Evolutionary conservation across 169 alveolate genomes (phyloP).

Genomic region (Plasmodium coatneyi): DNA sequence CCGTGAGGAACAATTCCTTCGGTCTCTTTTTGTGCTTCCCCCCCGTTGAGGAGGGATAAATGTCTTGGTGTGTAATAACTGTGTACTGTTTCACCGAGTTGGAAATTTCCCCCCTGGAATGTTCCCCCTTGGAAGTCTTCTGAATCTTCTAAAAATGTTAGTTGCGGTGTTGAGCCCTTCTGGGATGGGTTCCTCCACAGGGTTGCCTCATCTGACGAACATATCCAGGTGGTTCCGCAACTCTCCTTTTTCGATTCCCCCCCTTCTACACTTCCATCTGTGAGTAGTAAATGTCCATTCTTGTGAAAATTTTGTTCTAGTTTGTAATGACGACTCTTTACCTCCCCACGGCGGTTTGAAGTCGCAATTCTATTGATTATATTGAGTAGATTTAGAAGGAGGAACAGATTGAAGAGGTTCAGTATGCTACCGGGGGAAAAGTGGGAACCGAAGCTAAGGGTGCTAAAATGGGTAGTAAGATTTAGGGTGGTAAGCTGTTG

Average conservation of each 20-base stretch:
- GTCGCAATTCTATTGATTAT: background rate
- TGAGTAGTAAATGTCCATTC: background rate
- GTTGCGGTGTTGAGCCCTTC: background rate
- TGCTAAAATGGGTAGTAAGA: background rate
- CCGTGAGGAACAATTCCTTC: background rate
- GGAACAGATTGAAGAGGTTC: background rate
- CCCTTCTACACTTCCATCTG: background rate
- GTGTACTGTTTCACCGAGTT: background rate
- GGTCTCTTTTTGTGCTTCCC: background rate
- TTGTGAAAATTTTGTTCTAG: background rate
- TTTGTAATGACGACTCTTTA: background rate
- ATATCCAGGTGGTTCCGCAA: background rate
- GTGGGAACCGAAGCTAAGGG: background rate
- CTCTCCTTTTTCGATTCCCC: background rate
- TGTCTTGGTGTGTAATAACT: background rate
- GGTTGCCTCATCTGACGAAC: background rate
- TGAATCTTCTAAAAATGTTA: background rate
- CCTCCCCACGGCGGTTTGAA: background rate
- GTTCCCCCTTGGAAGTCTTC: background rate
- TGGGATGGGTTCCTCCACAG: background rate
- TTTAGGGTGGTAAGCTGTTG: background rate
- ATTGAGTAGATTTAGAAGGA: background rate
- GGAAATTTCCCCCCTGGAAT: background rate
- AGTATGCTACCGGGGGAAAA: background rate
- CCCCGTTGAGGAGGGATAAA: background rate